A percentile compares a stretch with the other conserved stretches of the same genome.
These are phyloP conservation scores for Claviceps cyperi DNA, from an alignment of 2,329 filamentous ascomycete genomes.

Conservation along the genomic window DNA sequence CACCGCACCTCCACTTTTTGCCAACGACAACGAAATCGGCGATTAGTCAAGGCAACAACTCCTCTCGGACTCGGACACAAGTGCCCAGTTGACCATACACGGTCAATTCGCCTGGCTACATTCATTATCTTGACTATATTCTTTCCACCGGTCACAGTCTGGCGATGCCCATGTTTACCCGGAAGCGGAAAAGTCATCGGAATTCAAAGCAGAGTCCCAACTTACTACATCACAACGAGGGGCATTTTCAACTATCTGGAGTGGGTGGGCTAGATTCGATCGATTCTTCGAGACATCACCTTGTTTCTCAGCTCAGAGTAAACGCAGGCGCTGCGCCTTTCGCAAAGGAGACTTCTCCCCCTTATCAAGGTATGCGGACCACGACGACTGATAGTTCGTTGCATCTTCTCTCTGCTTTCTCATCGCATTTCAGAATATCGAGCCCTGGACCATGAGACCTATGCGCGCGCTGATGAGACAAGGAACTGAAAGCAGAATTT, in stretches of 20 bases:
- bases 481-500: neutral
- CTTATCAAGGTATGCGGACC: slow-evolving; percentile 4
- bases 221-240: slow-evolving; percentile 4
- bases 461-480: neutral
- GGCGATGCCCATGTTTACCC: slow-evolving; percentile 23
- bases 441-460: neutral
- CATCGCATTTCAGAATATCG: neutral
- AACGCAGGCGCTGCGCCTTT: slow-evolving; percentile 1
- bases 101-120: neutral
- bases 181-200: slow-evolving; percentile 17
- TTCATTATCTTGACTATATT: neutral
- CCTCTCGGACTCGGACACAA: neutral
- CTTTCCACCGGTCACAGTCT: neutral
- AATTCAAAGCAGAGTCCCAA: slow-evolving; percentile 13
- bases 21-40: neutral
- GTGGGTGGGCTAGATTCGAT: slow-evolving; percentile 1
- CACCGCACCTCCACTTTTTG: neutral
- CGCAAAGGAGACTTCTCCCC: neutral
- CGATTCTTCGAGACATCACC: neutral
- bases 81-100: neutral
- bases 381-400: neutral
- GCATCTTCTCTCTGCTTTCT: neutral
- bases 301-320: neutral
- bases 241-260: slow-evolving; percentile 2
- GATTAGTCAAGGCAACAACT: neutral